Conservation (phyloP, 2,329 filamentous ascomycete genomes). For the Talaromyces amestolkiae region DNA sequence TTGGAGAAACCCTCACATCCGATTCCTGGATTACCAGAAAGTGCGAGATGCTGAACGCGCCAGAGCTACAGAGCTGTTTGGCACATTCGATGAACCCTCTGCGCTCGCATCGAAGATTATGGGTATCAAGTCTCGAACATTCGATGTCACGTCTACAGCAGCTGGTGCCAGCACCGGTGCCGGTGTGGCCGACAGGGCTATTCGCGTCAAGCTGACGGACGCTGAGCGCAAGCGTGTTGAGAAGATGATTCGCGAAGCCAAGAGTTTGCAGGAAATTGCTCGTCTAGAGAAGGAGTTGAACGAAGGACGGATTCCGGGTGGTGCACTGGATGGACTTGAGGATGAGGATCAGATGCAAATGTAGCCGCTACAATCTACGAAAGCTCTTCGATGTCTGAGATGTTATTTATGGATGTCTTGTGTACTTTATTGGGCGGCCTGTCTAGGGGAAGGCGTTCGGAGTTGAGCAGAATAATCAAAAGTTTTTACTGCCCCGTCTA, state of each 20-base stretch:
- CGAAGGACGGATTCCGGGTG: conserved; percentile 79
- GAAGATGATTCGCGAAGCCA: conserved; percentile 83
- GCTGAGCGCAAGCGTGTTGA: conserved; percentile 82
- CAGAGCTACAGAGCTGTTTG: conserved; percentile 77
- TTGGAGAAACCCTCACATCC: conserved; percentile 77
- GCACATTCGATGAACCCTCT: conserved; percentile 71
- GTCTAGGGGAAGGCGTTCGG: conserved; percentile 18
- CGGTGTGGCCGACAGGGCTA: conserved; percentile 58
- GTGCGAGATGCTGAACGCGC: conserved; percentile 82
- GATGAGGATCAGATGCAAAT: conserved; percentile 41
- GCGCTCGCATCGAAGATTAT: conserved; percentile 81
- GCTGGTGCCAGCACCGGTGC: conserved; percentile 31
- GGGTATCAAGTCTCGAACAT: conserved; percentile 75
- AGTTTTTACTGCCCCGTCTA: not conserved
- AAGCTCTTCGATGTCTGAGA: no score
- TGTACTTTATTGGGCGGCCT: conserved; percentile 10
- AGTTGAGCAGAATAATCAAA: conserved; percentile 16
- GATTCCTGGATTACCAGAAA: conserved; percentile 90
- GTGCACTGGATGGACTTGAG: conserved; percentile 41
- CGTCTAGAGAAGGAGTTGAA: conserved; percentile 86
- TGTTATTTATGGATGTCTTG: not conserved
- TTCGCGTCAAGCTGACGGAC: conserved; percentile 80
- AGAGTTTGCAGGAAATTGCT: conserved; percentile 85
- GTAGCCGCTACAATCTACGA: conserved; percentile 21
- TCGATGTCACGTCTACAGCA: conserved; percentile 52